phyloP scores from a whole-genome alignment of 768 basidiomycete species.

The Boletus tylopilopsis region DNA sequence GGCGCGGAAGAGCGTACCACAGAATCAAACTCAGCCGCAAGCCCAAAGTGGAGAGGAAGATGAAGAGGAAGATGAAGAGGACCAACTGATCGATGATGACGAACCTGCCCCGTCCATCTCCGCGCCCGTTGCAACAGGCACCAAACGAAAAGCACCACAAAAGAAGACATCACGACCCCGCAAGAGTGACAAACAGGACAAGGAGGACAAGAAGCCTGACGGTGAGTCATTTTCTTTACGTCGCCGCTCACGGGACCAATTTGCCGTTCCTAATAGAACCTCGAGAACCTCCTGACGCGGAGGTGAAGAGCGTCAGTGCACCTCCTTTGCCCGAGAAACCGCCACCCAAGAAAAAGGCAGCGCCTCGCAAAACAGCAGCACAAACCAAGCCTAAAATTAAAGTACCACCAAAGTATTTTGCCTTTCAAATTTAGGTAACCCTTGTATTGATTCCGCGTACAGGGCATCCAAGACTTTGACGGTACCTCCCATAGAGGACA shows the following conservation, averaged over 20 bases:
- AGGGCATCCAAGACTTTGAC: constrained; percentile 30
- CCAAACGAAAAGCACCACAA: constrained; percentile 48
- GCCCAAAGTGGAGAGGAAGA: constrained; percentile 44
- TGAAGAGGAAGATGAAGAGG: constrained; percentile 68
- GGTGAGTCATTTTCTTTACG: constrained; percentile 32
- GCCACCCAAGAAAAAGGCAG: constrained; percentile 46
- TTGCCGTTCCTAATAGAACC: constrained; percentile 22
- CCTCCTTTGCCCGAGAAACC: constrained; percentile 31
- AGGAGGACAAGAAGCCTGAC: constrained; percentile 45
- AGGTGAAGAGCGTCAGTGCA: constrained; percentile 15
- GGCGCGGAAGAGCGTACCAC: constrained; percentile 21
- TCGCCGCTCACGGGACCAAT: constrained; percentile 5
- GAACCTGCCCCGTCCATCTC: constrained; percentile 30
- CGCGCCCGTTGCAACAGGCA: constrained; percentile 32
- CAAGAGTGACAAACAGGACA: constrained; percentile 47
- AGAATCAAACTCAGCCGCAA: constrained; percentile 17
- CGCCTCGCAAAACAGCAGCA: constrained; percentile 41
- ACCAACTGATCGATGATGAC: constrained; percentile 77
- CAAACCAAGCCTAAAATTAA: constrained; percentile 34
- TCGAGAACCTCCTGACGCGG: constrained; percentile 28
- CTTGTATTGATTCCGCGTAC: constrained; percentile 12
- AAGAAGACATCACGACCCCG: constrained; percentile 50
- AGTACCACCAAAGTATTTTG: constrained; percentile 29
- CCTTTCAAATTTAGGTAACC: not conserved
- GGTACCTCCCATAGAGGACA: constrained; percentile 45